phyloP scores from a whole-genome alignment of 192 early-diverging fungal species.

The Backusella sp. region DNA sequence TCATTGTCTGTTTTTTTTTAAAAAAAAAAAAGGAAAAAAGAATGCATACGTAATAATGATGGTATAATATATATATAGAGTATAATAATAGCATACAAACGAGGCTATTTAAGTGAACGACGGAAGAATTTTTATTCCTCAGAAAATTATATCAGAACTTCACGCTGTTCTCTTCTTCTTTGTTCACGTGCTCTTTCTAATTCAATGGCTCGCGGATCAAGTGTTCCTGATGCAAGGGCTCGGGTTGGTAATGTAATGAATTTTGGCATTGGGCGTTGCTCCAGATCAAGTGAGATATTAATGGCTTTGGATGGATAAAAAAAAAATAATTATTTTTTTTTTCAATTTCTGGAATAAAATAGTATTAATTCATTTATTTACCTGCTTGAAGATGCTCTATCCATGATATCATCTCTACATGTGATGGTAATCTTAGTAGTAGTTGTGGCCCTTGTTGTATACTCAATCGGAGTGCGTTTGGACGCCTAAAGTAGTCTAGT shows the following conservation, averaged over 20 bases:
- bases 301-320: slow-evolving; percentile 21
- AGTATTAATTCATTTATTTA: neutral
- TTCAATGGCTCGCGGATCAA: slow-evolving; percentile 1
- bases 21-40: neutral
- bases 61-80: neutral
- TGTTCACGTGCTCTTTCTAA: slow-evolving; percentile 26
- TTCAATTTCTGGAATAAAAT: too few species aligned
- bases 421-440: slow-evolving; percentile 40
- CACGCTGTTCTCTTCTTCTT: slow-evolving; percentile 22
- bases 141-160: slow-evolving; percentile 22
- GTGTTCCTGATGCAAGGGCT: neutral
- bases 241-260: slow-evolving; percentile 46
- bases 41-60: slow-evolving; percentile 15
- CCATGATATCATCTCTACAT: slow-evolving; percentile 46
- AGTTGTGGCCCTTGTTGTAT: slow-evolving; percentile 36
- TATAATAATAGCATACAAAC: neutral
- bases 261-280: slow-evolving; percentile 47
- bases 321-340: neutral
- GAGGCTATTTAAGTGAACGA: neutral
- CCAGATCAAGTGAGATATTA: slow-evolving; percentile 47
- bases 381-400: slow-evolving; percentile 49
- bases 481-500: slow-evolving; percentile 43
- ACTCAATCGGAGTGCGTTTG: slow-evolving; percentile 44
- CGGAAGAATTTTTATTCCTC: neutral
- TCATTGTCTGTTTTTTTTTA: neutral